Evolutionary conservation across 768 basidiomycete species (phyloP), one percentile per base, ranked within the genome.

Genomic region (Tulasnella sp.): DNA sequence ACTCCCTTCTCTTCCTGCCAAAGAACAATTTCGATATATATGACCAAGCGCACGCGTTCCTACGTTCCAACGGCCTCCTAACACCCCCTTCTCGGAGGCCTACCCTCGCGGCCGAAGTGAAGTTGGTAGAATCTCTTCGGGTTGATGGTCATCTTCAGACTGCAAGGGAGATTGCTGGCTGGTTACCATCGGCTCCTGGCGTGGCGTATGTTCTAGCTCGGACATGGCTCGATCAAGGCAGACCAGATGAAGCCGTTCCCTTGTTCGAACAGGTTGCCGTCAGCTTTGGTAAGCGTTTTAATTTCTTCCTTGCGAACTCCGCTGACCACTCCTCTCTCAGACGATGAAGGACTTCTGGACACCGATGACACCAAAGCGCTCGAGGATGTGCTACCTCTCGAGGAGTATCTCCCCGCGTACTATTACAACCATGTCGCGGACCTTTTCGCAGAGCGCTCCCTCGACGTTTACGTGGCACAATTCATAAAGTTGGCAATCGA

Each of bases 401-500:
- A 82, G 34, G 83, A 84, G 62, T 74, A 85, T 35, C 85, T 87
- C 5, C 84, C 87, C 69, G 87, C 88, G 76, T 82, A 84, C 9
- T 96, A 91, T 82, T 95, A 94, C 81, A 80, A 88, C 35, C 92
- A 94, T 79, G 85, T 86, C 41, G 86, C 89, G 19, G 80, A 84
- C n/a, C 81, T 95, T 11, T 97, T 94, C 82, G 90, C 88, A 76
- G 81, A 84, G 64, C 82, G 81, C 29, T 81, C 81, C 37, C 79
- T 86, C 67, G 82, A 88, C 36, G 82, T 82, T 29, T 83, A 90
- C 36, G 89, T 94, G 76, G 86, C 91, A 37, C 79, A 81, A 29
- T 98, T 96, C 78, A 86, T 90, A 63, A 87, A 89, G 75, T 82
- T 93, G 39, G 93, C 95, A 11, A 84, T 97, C 73, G 89, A 90